These are phyloP conservation scores for Lolium rigidum DNA, from an alignment of 176 grass and related monocot species.

Conservation along the genomic window DNA sequence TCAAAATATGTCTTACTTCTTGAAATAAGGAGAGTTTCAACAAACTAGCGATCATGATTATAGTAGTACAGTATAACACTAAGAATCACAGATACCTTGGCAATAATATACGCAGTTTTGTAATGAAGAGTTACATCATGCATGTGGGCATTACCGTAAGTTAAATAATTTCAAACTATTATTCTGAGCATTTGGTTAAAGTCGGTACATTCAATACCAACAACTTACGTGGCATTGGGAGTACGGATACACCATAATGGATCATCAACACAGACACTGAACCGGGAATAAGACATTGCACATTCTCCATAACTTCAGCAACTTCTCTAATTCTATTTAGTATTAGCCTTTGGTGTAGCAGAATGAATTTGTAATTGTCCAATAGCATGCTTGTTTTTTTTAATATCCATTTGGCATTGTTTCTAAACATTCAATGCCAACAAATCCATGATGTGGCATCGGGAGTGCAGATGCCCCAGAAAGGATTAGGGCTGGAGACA, in stretches of 20 bases:
- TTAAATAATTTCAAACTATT: neutral
- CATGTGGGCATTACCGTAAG: neutral
- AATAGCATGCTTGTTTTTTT: too few relatives aligned
- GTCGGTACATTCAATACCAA: neutral
- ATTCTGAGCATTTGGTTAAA: neutral
- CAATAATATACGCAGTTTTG: neutral
- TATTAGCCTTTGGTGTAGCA: too few relatives aligned
- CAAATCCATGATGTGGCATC: neutral
- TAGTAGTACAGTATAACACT: neutral
- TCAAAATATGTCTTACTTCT: neutral
- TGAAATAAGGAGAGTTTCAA: neutral
- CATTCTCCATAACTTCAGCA: neutral
- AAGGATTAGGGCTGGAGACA: neutral
- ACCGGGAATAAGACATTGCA: neutral
- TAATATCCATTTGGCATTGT: neutral
- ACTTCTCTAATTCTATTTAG: too few relatives aligned
- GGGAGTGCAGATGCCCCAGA: too few relatives aligned
- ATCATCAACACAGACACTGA: neutral
- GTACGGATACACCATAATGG: neutral
- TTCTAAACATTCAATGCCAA: neutral
- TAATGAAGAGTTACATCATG: neutral
- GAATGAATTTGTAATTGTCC: too few relatives aligned
- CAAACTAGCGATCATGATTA: neutral
- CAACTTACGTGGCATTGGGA: neutral
- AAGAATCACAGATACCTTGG: neutral